phyloP scores from a whole-genome alignment of 805 yeast species.

The Crinitomyces ghanaensis region DNA sequence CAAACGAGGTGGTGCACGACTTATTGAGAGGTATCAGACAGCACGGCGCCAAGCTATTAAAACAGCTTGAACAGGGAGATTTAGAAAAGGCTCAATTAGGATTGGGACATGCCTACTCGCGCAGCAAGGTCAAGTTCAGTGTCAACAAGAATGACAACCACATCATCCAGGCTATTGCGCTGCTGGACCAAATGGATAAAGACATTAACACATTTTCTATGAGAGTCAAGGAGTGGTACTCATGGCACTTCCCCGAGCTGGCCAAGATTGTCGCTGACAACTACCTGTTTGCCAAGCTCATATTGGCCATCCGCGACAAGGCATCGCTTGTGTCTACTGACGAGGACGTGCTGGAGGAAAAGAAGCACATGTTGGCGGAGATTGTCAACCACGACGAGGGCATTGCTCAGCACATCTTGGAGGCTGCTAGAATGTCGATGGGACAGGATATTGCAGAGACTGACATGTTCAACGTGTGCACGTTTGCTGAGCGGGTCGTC shows the following conservation, averaged over 20 bases:
- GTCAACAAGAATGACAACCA: slow-evolving; percentile 99
- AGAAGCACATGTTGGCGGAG: slow-evolving; percentile 81
- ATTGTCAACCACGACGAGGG: slow-evolving; percentile 87
- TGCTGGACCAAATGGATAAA: slow-evolving; percentile 94
- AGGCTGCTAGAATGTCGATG: slow-evolving; percentile 95
- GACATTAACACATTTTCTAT: slow-evolving; percentile 94
- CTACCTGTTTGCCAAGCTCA: slow-evolving; percentile 73
- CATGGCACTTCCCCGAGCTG: slow-evolving; percentile 98
- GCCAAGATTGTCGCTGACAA: slow-evolving; percentile 86
- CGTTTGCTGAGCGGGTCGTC: slow-evolving; percentile 90
- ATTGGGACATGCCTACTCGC: slow-evolving; percentile 96
- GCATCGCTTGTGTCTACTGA: slow-evolving; percentile 50
- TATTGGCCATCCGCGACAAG: slow-evolving; percentile 78
- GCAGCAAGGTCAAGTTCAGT: slow-evolving; percentile 97
- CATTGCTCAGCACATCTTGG: slow-evolving; percentile 80
- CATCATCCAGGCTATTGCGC: slow-evolving; percentile 96
- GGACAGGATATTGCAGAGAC: slow-evolving; percentile 95
- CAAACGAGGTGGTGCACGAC: slow-evolving; percentile 90
- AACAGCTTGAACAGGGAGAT: slow-evolving; percentile 89
- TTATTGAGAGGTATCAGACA: slow-evolving; percentile 88
- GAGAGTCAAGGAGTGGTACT: slow-evolving; percentile 98
- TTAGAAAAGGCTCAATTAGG: slow-evolving; percentile 97
- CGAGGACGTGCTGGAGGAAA: slow-evolving; percentile 25
- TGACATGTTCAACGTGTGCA: slow-evolving; percentile 83
- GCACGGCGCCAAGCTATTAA: slow-evolving; percentile 78